Base-by-base conservation (phyloP, 1,139 yeast genomes). In the Diutina scorzettiae region DNA sequence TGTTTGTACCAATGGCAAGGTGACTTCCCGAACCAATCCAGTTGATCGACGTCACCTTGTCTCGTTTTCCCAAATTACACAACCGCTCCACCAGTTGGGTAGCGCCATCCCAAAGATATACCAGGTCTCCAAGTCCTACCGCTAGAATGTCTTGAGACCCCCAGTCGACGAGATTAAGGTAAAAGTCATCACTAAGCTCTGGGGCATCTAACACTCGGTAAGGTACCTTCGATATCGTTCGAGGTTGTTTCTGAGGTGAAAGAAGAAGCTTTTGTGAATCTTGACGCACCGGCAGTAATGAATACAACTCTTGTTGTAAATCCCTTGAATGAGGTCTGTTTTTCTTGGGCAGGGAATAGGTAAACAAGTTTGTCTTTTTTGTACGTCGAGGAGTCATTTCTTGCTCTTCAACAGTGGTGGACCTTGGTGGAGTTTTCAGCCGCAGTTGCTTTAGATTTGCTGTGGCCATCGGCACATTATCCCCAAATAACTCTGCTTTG, bases 11-110 rank as follows among this genome's bases (percentile, higher is more conserved):
- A 11, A 91, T 78, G 0, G 98, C 97, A 40, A 91, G 57, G 63
- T 91, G 96, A 17, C 95, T 81, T 28, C 96, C 93, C n/a, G 84
- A 76, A 53, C 81, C 95, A 43, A 91, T 85, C 99, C 99, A 91
- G 46, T 84, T 79, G 27, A 91, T 64, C 53, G 95, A 81, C 7
- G 97, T 81, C 7, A 86, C 81, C 46, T 69, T 67, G 49, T 84
- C 94, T 47, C 69, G 69, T 43, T 64, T 64, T 27, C 43, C 50
- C 27, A 84, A 60, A 50, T 81, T 82, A 53, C 96, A 84, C 42
- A 93, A 66, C 50, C 91, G 73, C 48, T 80, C 80, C 2, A 91
- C 97, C 4, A 81, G 74, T 32, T 95, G 96, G 0, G 89, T 76
- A 12, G 79, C 69, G 1, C 95, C 95, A 57, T 87, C 89, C 89